Conservation (phyloP, 306 rosid genomes). For the Parietaria judaica region DNA sequence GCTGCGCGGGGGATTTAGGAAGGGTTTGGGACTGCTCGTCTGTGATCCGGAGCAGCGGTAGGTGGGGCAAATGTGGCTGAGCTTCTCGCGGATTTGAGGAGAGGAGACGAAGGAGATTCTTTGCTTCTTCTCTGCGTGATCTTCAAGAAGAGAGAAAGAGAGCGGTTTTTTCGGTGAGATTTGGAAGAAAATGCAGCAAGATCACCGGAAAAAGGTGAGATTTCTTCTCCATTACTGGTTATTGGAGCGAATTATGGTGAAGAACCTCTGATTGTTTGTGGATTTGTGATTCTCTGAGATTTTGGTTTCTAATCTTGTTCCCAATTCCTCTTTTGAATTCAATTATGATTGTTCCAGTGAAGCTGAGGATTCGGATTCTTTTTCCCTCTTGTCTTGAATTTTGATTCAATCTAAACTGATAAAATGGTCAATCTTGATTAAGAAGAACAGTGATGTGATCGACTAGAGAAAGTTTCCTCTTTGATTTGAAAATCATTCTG, state of each 20-base stretch:
- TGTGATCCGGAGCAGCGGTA: slow-evolving; percentile 87
- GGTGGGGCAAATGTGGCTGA: slow-evolving; percentile 97
- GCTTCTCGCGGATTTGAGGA: neutral
- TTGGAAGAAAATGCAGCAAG: slow-evolving; percentile 51
- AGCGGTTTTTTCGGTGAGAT: slow-evolving; percentile 10
- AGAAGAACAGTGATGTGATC: too few species aligned
- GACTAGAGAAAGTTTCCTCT: too few species aligned
- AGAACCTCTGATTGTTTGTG: neutral
- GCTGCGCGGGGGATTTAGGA: slow-evolving; percentile 38
- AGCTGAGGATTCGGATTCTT: too few species aligned
- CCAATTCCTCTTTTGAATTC: too few species aligned
- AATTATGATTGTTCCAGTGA: too few species aligned
- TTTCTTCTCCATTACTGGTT: slow-evolving; percentile 1
- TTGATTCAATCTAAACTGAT: too few species aligned
- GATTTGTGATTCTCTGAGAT: slow-evolving; percentile 12
- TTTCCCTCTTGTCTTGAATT: too few species aligned
- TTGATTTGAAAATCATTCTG: too few species aligned
- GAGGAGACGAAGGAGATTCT: neutral
- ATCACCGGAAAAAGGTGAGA: slow-evolving; percentile 71
- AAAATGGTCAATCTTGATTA: too few species aligned
- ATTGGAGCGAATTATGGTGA: slow-evolving; percentile 6
- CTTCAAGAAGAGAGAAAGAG: too few species aligned
- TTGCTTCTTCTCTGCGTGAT: neutral
- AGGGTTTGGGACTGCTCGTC: slow-evolving; percentile 58
- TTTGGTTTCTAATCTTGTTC: slow-evolving; percentile 9